Percentiles rank a stretch among this genome's conserved stretches.
Evolutionary conservation across 2,329 filamentous ascomycete species (phyloP).

Genomic region (Tolypocladium sp.): DNA sequence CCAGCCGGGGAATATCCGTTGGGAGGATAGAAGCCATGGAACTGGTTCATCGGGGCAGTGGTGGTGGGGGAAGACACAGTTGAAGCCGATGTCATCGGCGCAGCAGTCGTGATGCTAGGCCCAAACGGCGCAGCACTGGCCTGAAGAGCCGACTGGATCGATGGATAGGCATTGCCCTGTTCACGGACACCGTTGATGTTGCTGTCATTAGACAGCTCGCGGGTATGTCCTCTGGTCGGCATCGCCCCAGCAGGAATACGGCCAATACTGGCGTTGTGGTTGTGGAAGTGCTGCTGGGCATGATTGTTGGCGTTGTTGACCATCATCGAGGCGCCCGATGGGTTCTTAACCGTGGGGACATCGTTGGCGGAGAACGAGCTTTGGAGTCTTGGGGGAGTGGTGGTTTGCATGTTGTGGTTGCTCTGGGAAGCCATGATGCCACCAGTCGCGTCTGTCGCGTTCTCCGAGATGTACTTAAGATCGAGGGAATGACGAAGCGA

Average conservation of each 20-base stretch:
- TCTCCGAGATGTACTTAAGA: slow-evolving; percentile 40
- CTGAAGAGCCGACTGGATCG: slow-evolving; percentile 66
- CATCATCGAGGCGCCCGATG: slow-evolving; percentile 36
- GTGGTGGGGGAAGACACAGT: slow-evolving; percentile 14
- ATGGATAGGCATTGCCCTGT: slow-evolving; percentile 41
- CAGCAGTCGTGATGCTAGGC: slow-evolving; percentile 34
- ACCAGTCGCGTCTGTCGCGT: slow-evolving; percentile 25
- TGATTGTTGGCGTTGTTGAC: slow-evolving; percentile 45
- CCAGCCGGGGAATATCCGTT: slow-evolving; percentile 19
- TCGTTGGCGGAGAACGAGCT: slow-evolving; percentile 88
- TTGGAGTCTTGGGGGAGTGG: slow-evolving; percentile 62
- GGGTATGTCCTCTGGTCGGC: slow-evolving; percentile 56
- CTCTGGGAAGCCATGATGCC: slow-evolving; percentile 35
- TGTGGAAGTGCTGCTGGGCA: slow-evolving; percentile 56
- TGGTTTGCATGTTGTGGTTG: slow-evolving; percentile 42
- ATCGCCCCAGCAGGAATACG: slow-evolving; percentile 63
- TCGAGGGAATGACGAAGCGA: slow-evolving; percentile 51
- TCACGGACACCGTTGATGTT: slow-evolving; percentile 30
- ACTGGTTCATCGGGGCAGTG: slow-evolving; percentile 14
- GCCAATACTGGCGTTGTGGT: slow-evolving; percentile 76
- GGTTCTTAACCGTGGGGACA: slow-evolving; percentile 73
- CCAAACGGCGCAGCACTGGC: slow-evolving; percentile 74
- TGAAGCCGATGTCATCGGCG: slow-evolving; percentile 14
- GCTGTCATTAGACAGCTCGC: slow-evolving; percentile 54
- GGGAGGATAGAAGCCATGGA: slow-evolving; percentile 21